Evolutionary conservation across 2,329 filamentous ascomycete genomes (phyloP).

Genomic region (Cladobotryum protrusum): DNA sequence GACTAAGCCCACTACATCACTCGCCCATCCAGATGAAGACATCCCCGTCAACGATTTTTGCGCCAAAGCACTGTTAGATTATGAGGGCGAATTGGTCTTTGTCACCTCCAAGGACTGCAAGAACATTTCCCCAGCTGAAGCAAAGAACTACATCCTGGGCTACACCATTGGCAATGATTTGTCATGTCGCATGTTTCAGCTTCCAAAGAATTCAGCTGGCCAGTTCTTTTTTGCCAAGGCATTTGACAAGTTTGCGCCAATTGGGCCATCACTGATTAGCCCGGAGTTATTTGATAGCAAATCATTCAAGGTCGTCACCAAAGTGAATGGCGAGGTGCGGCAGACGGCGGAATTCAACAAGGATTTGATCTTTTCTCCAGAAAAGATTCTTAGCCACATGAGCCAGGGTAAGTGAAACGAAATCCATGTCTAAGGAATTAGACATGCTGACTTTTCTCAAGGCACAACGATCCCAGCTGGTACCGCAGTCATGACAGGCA

Average conservation of each 20-base stretch:
- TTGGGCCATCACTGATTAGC: slow-evolving; percentile 36
- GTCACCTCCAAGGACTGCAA: slow-evolving; percentile 42
- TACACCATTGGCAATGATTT: slow-evolving; percentile 52
- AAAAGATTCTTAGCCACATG: slow-evolving; percentile 37
- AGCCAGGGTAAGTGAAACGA: slow-evolving; percentile 27
- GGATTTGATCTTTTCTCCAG: slow-evolving; percentile 41
- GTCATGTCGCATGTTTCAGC: slow-evolving; percentile 42
- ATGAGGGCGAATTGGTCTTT: slow-evolving; percentile 46
- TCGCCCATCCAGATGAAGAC: slow-evolving; percentile 14
- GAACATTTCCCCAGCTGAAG: slow-evolving; percentile 41
- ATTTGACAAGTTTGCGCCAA: slow-evolving; percentile 44
- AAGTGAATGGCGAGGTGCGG: slow-evolving; percentile 39
- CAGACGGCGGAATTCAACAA: slow-evolving; percentile 34
- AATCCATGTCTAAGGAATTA: too few species aligned
- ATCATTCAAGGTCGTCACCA: slow-evolving; percentile 20
- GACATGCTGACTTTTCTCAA: not conserved
- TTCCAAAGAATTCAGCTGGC: slow-evolving; percentile 29
- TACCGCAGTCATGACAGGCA: slow-evolving; percentile 45
- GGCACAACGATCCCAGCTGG: slow-evolving; percentile 36
- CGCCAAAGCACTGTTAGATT: slow-evolving; percentile 35
- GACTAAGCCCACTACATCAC: slow-evolving; percentile 16
- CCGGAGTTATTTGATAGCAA: slow-evolving; percentile 12
- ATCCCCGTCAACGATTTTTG: slow-evolving; percentile 32
- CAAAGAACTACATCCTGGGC: slow-evolving; percentile 46
- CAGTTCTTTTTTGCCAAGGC: slow-evolving; percentile 50